A percentile compares a stretch with the other conserved stretches of the same genome.
phyloP scores from a whole-genome alignment of 148 eudicot species.

The Talinum fruticosum region DNA sequence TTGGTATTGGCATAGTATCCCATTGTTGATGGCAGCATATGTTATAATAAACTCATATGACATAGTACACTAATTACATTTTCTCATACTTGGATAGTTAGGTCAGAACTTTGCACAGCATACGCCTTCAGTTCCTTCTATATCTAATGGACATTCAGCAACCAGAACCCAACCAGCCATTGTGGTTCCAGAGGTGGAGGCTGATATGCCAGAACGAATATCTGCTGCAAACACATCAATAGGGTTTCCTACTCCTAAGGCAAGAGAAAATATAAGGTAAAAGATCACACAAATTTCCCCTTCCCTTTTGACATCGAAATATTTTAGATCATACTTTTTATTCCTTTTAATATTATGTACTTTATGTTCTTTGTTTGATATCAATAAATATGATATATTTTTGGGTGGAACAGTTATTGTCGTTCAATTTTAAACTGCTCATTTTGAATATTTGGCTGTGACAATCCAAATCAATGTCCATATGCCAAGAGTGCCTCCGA shows the following conservation, averaged over 20 bases:
- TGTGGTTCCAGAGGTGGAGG: slow-evolving; percentile 41
- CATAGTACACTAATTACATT: background rate
- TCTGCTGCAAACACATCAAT: slow-evolving; percentile 39
- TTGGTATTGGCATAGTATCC: background rate
- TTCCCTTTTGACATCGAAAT: no score
- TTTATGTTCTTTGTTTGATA: background rate
- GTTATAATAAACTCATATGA: background rate
- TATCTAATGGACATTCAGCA: slow-evolving; percentile 67
- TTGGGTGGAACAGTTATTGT: no score
- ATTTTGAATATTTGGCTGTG: no score
- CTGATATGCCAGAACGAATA: slow-evolving; percentile 46
- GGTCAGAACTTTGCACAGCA: slow-evolving; percentile 81
- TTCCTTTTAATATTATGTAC: background rate
- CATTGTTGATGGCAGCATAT: background rate
- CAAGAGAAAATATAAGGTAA: slow-evolving; percentile 63
- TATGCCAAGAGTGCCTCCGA: no score
- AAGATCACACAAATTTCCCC: background rate
- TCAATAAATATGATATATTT: no score
- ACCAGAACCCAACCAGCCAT: slow-evolving; percentile 53
- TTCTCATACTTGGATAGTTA: slow-evolving; percentile 42
- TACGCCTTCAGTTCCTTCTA: slow-evolving; percentile 60
- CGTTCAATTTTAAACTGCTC: no score
- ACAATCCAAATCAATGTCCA: no score
- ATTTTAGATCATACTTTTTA: background rate
- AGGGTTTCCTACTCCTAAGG: slow-evolving; percentile 23